A percentile compares a stretch with the other conserved stretches of the same genome.
Evolutionary conservation across 139 green algal genomes (phyloP).

Genomic region (Chloropicon primus): DNA sequence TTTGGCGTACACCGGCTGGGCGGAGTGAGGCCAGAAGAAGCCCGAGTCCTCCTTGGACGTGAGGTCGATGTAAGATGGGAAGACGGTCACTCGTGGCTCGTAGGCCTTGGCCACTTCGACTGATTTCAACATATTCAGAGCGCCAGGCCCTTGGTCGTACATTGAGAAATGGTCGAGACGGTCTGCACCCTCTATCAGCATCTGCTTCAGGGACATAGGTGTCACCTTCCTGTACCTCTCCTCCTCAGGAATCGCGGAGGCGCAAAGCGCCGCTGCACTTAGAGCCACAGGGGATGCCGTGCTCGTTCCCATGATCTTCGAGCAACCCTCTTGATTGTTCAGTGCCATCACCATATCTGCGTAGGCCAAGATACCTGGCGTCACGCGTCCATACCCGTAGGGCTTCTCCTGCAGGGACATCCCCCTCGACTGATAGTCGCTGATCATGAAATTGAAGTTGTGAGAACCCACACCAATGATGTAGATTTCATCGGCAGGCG

Average conservation of each 20-base stretch:
- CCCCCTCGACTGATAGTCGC: background rate
- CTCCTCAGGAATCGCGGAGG: background rate
- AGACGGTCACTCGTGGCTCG: background rate
- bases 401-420: background rate
- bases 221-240: background rate
- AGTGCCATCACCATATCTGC: background rate
- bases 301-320: background rate
- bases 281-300: background rate
- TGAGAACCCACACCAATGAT: conserved; percentile 97
- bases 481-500: conserved; percentile 94
- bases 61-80: background rate
- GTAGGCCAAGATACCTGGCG: background rate
- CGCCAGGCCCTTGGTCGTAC: background rate
- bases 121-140: background rate
- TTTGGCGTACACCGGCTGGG: conserved; percentile 20
- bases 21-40: background rate
- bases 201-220: background rate
- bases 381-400: background rate
- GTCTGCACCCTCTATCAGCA: background rate
- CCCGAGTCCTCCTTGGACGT: background rate
- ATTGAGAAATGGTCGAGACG: background rate
- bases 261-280: background rate
- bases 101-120: background rate
- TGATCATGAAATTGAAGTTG: conserved; percentile 66
- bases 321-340: background rate